Evolutionary conservation across 2,329 filamentous ascomycete species (phyloP), one percentile per base, ranked within the genome.

Genomic region (Coniochaeta hoffmannii): DNA sequence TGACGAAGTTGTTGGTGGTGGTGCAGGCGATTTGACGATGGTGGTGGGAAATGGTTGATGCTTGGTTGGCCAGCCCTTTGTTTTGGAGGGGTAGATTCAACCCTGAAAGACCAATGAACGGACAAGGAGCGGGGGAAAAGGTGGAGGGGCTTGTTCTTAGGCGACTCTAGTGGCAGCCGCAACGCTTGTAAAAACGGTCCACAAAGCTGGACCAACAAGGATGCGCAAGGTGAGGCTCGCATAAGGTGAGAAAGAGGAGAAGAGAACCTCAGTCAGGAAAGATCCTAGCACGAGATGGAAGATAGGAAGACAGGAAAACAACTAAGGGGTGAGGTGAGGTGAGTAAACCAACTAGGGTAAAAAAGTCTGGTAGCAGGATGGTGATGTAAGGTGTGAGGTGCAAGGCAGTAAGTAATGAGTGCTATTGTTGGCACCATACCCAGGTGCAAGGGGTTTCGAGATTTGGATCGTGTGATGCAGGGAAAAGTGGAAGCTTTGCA

Each of bases 391-490:
- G 41, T 46, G n/a, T n/a, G n/a, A n/a, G n/a, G n/a, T n/a, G n/a
- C n/a, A 46, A n/a, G 41, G 22, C 41, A 46, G 36, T 32, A 12
- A 7, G 7, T 7, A 32, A 12, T 32, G 12, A 19, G 41, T 26
- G 41, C 41, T 46, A 46, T 61, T 56, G 58, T 57, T 57, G 60
- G 58, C 54, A 54, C n/a, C n/a, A n/a, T n/a, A n/a, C 58, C 54
- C 56, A 55, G 53, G n/a, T 46, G 41, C 19, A 46, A 46, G 22
- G 41, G 51, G 55, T 56, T 50, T 56, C 58, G 28, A 56, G 55
- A 59, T 41, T 44, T 54, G 60, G 57, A 61, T 56, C 60, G 60
- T 62, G 61, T 61, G 61, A 62, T 63, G 61, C 53, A 57, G 58
- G 58, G 56, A 58, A 56, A 59, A 57, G 54, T 54, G 57, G 50